Evolutionary conservation across 1,139 yeast species (phyloP).

Genomic region (Hemisphaericaspora xylanilytica): DNA sequence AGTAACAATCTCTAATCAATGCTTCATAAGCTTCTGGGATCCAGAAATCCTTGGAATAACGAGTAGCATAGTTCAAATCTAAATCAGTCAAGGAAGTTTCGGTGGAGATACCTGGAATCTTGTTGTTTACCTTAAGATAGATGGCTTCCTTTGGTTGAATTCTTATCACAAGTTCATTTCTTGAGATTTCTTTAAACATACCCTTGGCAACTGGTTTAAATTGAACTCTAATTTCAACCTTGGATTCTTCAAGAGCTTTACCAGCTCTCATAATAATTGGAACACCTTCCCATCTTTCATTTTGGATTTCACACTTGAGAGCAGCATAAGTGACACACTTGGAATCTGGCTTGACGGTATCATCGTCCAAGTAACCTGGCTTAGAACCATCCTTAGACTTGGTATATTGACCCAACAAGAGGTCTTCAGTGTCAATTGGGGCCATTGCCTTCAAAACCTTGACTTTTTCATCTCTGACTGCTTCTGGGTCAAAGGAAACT

Average conservation of each 20-base stretch:
- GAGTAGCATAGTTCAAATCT: conserved; percentile 78
- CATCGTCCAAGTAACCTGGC: conserved; percentile 91
- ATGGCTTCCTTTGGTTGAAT: conserved; percentile 95
- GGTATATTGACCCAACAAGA: conserved; percentile 84
- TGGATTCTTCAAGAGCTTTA: conserved; percentile 86
- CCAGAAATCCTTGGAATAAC: conserved; percentile 82
- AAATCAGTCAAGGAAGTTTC: conserved; percentile 83
- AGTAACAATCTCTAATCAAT: conserved; percentile 82
- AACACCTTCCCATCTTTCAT: conserved; percentile 98
- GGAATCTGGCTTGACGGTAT: conserved; percentile 78
- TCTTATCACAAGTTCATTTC: conserved; percentile 91
- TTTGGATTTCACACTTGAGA: conserved; percentile 68
- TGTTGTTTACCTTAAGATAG: conserved; percentile 86
- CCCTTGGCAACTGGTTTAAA: conserved; percentile 85
- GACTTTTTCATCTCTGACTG: conserved; percentile 94
- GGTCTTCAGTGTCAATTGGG: conserved; percentile 61
- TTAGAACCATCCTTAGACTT: conserved; percentile 81
- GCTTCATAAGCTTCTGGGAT: conserved; percentile 99
- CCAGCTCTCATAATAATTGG: conserved; percentile 97
- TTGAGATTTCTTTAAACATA: conserved; percentile 74
- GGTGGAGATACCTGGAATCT: conserved; percentile 87
- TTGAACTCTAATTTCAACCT: conserved; percentile 93
- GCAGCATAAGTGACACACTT: conserved; percentile 95
- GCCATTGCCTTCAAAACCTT: conserved; percentile 82
- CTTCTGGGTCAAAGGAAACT: conserved; percentile 82